These are phyloP conservation scores for Tricholoma hemisulphureum DNA, from an alignment of 768 basidiomycete genomes.

Conservation along the genomic window DNA sequence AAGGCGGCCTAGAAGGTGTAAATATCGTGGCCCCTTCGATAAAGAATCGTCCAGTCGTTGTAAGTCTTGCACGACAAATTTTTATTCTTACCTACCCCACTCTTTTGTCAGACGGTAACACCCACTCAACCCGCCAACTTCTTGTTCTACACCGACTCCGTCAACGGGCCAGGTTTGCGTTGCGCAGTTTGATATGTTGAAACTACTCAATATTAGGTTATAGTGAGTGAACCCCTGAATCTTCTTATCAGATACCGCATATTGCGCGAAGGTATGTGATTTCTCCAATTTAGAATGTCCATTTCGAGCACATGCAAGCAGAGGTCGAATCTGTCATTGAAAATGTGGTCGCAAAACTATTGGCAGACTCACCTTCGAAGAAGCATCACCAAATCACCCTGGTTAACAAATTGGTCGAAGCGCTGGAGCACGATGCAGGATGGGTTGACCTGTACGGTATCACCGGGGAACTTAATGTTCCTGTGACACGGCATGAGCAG, in stretches of 20 bases:
- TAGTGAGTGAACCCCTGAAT: conserved; percentile 61
- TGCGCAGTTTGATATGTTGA: neutral
- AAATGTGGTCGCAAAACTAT: conserved; percentile 41
- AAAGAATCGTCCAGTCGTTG: conserved; percentile 46
- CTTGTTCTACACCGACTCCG: conserved; percentile 75
- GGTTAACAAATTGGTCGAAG: conserved; percentile 50
- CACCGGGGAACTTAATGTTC: conserved; percentile 68
- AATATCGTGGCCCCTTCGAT: conserved; percentile 50
- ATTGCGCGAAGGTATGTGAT: conserved; percentile 70
- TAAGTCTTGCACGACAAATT: conserved; percentile 28
- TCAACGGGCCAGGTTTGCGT: conserved; percentile 55
- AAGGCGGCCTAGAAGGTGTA: conserved; percentile 45
- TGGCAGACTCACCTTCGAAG: conserved; percentile 34
- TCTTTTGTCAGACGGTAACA: conserved; percentile 59
- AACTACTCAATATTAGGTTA: neutral
- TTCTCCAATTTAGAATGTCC: neutral
- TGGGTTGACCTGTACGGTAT: conserved; percentile 73
- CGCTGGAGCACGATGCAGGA: conserved; percentile 56
- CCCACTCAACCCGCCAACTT: conserved; percentile 75
- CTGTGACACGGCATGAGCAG: conserved; percentile 33
- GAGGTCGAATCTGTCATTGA: conserved; percentile 70
- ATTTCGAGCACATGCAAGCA: conserved; percentile 22
- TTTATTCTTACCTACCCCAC: conserved; percentile 2
- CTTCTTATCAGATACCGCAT: conserved; percentile 75
- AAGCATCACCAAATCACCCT: conserved; percentile 43